Conservation (phyloP, 192 early-diverging fungal species). For the Funneliformis mosseae region DNA sequence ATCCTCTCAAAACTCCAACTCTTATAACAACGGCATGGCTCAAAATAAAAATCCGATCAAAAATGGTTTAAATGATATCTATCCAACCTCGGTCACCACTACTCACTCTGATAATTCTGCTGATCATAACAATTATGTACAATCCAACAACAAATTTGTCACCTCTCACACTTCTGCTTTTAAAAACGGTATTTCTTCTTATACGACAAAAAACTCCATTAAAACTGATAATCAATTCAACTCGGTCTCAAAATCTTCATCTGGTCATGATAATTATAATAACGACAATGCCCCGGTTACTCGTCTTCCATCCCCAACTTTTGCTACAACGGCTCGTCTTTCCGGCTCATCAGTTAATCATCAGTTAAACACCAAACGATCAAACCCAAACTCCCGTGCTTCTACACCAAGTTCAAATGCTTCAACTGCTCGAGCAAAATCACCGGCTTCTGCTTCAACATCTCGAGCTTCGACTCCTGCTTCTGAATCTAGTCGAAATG, state of each 20-base stretch:
- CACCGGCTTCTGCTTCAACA: background rate
- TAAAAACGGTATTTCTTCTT: background rate
- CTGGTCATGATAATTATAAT: background rate
- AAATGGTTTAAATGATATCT: background rate
- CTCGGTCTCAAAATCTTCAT: background rate
- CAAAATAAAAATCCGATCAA: background rate
- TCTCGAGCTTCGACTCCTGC: constrained; percentile 20
- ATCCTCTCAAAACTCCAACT: background rate
- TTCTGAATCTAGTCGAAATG: constrained; percentile 12
- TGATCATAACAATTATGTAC: background rate
- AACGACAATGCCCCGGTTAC: no score
- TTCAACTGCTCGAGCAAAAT: background rate
- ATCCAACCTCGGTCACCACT: background rate
- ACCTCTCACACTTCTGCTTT: background rate
- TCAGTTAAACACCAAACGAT: background rate
- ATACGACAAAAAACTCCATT: background rate
- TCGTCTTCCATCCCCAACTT: background rate
- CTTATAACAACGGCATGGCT: background rate
- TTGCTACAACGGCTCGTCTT: background rate
- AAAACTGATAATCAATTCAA: background rate
- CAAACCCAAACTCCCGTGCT: background rate
- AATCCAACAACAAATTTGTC: background rate
- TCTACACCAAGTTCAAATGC: background rate
- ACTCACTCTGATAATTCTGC: background rate
- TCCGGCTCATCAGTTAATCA: background rate